phyloP scores from a whole-genome alignment of 2,329 filamentous ascomycete genomes.

The Xylaria sp. region DNA sequence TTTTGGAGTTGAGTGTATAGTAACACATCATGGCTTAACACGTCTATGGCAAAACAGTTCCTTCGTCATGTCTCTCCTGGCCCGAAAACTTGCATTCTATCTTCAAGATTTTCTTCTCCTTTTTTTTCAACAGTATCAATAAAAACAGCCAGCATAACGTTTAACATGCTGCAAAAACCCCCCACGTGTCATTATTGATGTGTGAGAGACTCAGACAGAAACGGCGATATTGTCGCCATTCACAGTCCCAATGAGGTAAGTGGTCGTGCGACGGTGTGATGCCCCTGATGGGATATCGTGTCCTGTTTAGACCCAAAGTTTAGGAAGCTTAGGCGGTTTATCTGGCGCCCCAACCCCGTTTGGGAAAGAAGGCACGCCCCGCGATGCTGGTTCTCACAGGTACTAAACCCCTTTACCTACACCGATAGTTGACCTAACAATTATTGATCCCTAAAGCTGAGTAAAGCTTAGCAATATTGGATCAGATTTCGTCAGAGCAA shows the following conservation, averaged over 20 bases:
- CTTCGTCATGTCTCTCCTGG: too few species aligned
- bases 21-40: too few species aligned
- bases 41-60: too few species aligned
- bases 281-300: neutral
- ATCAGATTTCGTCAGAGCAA: neutral
- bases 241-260: slow-evolving; percentile 33
- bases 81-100: neutral
- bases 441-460: neutral
- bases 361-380: slow-evolving; percentile 21
- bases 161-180: neutral
- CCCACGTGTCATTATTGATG: neutral
- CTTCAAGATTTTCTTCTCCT: neutral
- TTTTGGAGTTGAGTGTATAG: neutral
- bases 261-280: slow-evolving; percentile 36
- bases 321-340: slow-evolving; percentile 1
- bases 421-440: neutral
- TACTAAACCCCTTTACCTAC: neutral
- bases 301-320: neutral
- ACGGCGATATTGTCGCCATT: slow-evolving; percentile 1
- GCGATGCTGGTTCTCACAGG: neutral
- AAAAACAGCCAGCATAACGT: neutral
- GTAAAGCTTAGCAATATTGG: neutral
- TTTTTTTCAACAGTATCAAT: neutral
- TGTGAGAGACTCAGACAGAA: neutral
- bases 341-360: slow-evolving; percentile 10